Percentiles rank a stretch among this genome's conserved stretches.
phyloP scores from a whole-genome alignment of 2,329 filamentous ascomycete species.

The Beauveria asiatica region DNA sequence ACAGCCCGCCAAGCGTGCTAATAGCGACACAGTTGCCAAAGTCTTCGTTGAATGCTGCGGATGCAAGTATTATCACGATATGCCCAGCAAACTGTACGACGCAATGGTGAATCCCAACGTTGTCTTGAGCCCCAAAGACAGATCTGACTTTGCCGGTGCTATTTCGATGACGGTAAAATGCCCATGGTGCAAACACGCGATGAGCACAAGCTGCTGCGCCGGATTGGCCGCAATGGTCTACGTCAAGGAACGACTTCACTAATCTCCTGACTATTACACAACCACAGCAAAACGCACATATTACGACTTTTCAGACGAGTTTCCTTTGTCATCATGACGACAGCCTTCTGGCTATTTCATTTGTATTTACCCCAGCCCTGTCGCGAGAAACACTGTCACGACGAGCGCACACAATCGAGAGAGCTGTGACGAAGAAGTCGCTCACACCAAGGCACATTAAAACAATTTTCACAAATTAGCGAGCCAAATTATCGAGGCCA shows the following conservation, averaged over 20 bases:
- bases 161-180: slow-evolving; percentile 57
- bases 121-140: slow-evolving; percentile 39
- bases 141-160: slow-evolving; percentile 44
- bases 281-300: not conserved
- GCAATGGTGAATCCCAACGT: slow-evolving; percentile 53
- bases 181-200: slow-evolving; percentile 64
- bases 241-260: slow-evolving; percentile 54
- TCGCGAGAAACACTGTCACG: not conserved
- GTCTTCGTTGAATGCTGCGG: slow-evolving; percentile 58
- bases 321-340: slow-evolving; percentile 1
- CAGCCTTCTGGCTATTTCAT: not conserved
- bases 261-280: not conserved
- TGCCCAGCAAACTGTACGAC: slow-evolving; percentile 56
- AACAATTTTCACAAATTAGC: not conserved
- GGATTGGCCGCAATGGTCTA: slow-evolving; percentile 60
- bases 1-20: not conserved
- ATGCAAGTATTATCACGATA: slow-evolving; percentile 57
- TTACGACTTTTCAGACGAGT: slow-evolving; percentile 1
- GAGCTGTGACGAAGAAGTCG: not conserved
- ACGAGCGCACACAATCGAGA: not conserved
- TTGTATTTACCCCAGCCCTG: not conserved
- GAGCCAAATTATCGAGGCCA: not conserved
- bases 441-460: not conserved
- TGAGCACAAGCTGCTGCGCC: slow-evolving; percentile 60
- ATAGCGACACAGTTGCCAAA: slow-evolving; percentile 43